Base-by-base conservation (phyloP, 345 rosid species). In the Rhizophora mangle region DNA sequence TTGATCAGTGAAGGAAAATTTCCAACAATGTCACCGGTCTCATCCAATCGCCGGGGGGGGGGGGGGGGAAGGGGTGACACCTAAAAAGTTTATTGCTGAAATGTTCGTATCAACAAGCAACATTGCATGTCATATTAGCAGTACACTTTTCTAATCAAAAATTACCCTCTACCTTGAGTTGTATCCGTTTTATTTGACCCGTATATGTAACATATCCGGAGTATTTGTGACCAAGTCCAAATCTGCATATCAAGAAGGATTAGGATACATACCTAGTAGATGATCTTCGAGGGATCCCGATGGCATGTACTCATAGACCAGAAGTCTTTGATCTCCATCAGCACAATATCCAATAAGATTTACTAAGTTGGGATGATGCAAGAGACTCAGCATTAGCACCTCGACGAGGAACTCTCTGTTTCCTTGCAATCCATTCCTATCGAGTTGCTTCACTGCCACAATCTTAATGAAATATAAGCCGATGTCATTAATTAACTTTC, bases 301-400 rank as follows among this genome's bases (percentile, higher is more conserved):
- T 10, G 90, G 68, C 92, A 89, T 83, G 75, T 85, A 89, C 62
- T 85, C 92, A 22, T 89, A 89, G 9, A 87, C 96, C 66, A 89
- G 51, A 57, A 87, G 88, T 22, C 95, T 84, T 74, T 89, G 95
- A 61, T 89, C 91, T 3, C 95, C 91, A 66, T 89, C 91, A 0
- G 92, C 88, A 51, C 96, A 87, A 69, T 87, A 89, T 22, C 96
- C 96, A 15, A 80, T 82, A 13, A 89, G 84, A 72, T 85, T 87
- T 31, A 85, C 90, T 0, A 87, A 83, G 72, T 84, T 83, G 13
- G 80, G 78, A 70, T 87, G 87, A 74, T 89, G 92, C 74, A 89
- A 72, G 0, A 79, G 85, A 61, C 90, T 84, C 67, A 89, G 73
- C 90, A 82, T 87, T 80, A 87, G 46, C 57, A 87, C 92, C 76